Conservation (phyloP, 768 basidiomycete species). For the Leccinum truebloodii region DNA sequence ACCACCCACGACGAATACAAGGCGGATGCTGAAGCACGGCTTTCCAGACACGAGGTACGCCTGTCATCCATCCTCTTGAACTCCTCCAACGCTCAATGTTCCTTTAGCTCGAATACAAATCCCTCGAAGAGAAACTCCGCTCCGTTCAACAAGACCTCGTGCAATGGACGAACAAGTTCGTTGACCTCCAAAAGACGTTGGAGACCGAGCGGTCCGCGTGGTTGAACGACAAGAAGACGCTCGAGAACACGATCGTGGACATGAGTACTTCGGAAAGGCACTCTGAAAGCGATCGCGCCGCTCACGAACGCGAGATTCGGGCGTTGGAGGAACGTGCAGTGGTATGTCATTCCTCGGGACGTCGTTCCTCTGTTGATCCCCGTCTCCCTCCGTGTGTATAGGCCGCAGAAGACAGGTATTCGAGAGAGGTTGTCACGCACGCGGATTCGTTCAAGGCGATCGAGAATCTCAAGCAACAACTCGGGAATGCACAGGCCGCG, state of each 20-base stretch:
- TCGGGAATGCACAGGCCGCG: constrained; percentile 50
- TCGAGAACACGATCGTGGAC: constrained; percentile 83
- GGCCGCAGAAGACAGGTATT: constrained; percentile 81
- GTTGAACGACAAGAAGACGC: constrained; percentile 74
- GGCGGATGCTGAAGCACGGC: constrained; percentile 64
- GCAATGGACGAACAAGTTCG: constrained; percentile 48
- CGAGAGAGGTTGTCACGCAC: constrained; percentile 77
- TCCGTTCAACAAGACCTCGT: constrained; percentile 54
- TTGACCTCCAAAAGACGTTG: constrained; percentile 61
- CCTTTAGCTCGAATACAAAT: constrained; percentile 59
- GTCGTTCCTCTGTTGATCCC: not conserved
- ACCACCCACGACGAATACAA: constrained; percentile 81
- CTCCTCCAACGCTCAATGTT: not conserved
- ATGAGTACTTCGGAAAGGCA: constrained; percentile 73
- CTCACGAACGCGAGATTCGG: constrained; percentile 66
- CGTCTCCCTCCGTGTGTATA: constrained; percentile 18
- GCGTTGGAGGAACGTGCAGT: constrained; percentile 68
- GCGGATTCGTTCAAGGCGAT: constrained; percentile 81
- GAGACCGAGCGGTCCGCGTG: constrained; percentile 72
- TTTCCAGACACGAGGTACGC: constrained; percentile 66
- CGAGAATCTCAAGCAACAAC: constrained; percentile 62
- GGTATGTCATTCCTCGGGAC: constrained; percentile 37
- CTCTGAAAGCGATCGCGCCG: constrained; percentile 60
- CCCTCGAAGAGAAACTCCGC: constrained; percentile 63
- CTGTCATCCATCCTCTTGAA: not conserved